Conservation (phyloP, 352 stramenopile genomes). For the Hyaloperonospora brassicae region DNA sequence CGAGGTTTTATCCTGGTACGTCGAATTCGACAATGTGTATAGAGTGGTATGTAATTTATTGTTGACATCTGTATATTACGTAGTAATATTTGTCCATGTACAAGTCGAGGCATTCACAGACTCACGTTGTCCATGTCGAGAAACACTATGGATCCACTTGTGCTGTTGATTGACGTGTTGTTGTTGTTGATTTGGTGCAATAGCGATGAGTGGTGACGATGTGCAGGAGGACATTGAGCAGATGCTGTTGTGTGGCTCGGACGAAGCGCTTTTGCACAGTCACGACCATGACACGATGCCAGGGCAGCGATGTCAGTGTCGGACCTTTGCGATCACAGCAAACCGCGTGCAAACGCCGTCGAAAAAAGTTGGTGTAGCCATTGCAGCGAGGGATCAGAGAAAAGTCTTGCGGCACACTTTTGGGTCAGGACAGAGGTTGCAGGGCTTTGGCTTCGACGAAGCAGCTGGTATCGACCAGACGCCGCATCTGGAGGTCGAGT, state of each 20-base stretch:
- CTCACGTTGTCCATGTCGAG: too few relatives aligned
- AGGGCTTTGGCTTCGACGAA: conserved; percentile 42
- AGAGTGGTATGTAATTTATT: too few relatives aligned
- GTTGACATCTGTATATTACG: too few relatives aligned
- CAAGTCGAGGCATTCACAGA: too few relatives aligned
- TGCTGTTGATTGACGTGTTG: too few relatives aligned
- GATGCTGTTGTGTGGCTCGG: conserved; percentile 43
- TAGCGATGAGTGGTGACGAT: conserved; percentile 22
- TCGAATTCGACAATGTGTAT: too few relatives aligned
- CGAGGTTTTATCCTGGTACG: too few relatives aligned
- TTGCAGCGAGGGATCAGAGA: conserved; percentile 32
- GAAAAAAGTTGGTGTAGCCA: conserved; percentile 6
- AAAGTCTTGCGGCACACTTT: conserved; percentile 51
- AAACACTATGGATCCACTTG: too few relatives aligned
- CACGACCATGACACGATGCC: conserved; percentile 23
- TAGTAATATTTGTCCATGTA: too few relatives aligned
- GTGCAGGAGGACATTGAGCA: conserved; percentile 52
- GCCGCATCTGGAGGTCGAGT: conserved; percentile 22
- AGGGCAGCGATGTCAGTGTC: conserved; percentile 22
- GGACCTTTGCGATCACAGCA: conserved; percentile 30
- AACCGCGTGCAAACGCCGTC: conserved; percentile 23
- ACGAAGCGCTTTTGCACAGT: conserved; percentile 29
- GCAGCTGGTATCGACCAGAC: conserved; percentile 9
- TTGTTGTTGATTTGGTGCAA: too few relatives aligned
- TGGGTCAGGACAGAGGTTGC: conserved; percentile 31